Evolutionary conservation across 176 grass and related monocot genomes (phyloP), one percentile per base, ranked within the genome.

Genomic region (Canna indica): DNA sequence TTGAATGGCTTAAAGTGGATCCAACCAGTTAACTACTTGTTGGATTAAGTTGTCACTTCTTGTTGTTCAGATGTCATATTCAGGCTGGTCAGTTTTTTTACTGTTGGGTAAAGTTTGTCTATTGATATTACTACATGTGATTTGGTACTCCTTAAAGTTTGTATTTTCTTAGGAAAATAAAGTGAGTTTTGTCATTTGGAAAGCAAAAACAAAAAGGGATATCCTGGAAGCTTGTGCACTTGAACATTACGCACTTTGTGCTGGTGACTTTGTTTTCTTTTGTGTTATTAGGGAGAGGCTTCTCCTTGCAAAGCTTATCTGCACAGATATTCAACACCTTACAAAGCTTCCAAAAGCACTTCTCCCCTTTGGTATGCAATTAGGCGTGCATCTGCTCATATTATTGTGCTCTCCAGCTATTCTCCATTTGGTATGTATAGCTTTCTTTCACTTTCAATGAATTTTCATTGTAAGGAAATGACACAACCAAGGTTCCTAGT

Each of bases 341-440:
- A 87, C 70, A 48, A 85, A 64, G 77, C 93, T 76, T 97, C 93
- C 7, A 87, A 85, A 34, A 92, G 93, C 82, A 97, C 84, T 77
- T 97, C 93, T 76, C 88, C 86, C 34, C 87, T 96, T 82, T 96
- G 93, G 93, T 91, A 96, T 76, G 85, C 93, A 69, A 77, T 91
- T 68, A 88, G 88, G 76, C 86, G 88, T 46, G 93, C 88, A 81
- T 96, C 93, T 78, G 93, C 88, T 61, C 88, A 96, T 77, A 83
- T 91, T 69, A 91, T 96, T 18, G 83, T 96, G 77, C 80, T 96
- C n/a, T 96, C 93, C 53, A 91, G 93, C 79, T 96, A 96, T 84
- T 96, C 93, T 79, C 84, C 93, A 77, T 96, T 91, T 30, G 93
- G 93, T 96, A 91, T 28, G 58, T 22, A 76, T 72, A 71, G 1